These are phyloP conservation scores for Leccinellum luteum DNA, from an alignment of 768 basidiomycete species.

Conservation along the genomic window DNA sequence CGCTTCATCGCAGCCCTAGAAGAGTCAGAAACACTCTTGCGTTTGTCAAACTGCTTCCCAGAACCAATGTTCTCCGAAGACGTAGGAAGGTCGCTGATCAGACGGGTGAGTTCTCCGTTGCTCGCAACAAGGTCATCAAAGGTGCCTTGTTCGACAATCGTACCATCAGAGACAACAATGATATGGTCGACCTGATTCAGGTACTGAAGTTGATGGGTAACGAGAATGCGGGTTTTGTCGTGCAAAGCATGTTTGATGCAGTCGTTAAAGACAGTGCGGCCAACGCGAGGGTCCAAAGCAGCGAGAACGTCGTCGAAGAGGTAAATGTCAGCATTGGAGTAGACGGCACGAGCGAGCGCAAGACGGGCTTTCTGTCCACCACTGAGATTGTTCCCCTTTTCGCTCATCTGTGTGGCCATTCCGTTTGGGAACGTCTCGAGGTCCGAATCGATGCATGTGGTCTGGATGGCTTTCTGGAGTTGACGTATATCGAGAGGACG, in stretches of 20 bases:
- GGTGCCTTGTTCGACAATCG: conserved; percentile 43
- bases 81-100: conserved; percentile 22
- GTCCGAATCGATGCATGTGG: conserved; percentile 29
- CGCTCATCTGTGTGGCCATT: conserved; percentile 44
- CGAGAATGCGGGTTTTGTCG: conserved; percentile 28
- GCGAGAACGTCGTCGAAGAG: conserved; percentile 48
- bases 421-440: conserved; percentile 29
- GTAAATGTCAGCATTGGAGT: conserved; percentile 40
- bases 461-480: conserved; percentile 27
- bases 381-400: conserved; percentile 43
- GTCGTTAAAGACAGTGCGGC: conserved; percentile 32
- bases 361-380: conserved; percentile 53
- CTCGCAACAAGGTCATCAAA: conserved; percentile 37
- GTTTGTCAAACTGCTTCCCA: conserved; percentile 17
- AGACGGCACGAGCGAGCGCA: conserved; percentile 45
- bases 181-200: conserved; percentile 41
- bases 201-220: conserved; percentile 32
- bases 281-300: conserved; percentile 46
- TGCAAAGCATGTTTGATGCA: conserved; percentile 23
- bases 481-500: conserved; percentile 25
- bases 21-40: conserved; percentile 15
- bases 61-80: conserved; percentile 7
- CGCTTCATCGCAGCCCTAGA: conserved; percentile 12
- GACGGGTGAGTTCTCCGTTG: conserved; percentile 26
- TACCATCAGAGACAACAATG: conserved; percentile 45